These are phyloP conservation scores for Trichomonascus vanleenenianus DNA, from an alignment of 805 yeast species.

Conservation along the genomic window DNA sequence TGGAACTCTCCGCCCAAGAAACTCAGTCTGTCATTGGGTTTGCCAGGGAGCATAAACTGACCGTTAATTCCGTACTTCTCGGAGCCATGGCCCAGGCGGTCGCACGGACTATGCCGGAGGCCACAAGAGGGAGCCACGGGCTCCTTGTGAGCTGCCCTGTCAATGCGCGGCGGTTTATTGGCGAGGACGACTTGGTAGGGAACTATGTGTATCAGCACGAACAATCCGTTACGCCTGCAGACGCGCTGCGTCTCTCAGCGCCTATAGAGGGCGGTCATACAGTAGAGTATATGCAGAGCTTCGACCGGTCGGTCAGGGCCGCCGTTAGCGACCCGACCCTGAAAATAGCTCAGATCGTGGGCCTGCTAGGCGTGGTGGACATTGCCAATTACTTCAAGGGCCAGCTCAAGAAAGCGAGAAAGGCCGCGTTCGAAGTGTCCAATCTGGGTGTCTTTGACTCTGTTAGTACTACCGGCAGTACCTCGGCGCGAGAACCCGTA, in stretches of 20 bases:
- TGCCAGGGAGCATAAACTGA: constrained; percentile 2
- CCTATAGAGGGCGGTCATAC: background rate
- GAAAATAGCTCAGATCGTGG: constrained; percentile 4
- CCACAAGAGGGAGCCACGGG: background rate
- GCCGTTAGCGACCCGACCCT: no score
- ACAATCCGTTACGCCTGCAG: background rate
- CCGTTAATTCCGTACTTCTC: constrained; percentile 10
- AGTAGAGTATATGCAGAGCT: no score
- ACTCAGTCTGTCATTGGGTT: constrained; percentile 4
- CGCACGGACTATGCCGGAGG: background rate
- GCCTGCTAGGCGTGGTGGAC: constrained; percentile 11
- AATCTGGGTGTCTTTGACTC: constrained; percentile 13
- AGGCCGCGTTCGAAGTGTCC: constrained; percentile 13
- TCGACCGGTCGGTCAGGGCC: no score
- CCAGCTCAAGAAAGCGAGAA: constrained; percentile 3
- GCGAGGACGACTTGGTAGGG: constrained; percentile 6
- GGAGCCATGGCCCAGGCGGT: constrained; percentile 8
- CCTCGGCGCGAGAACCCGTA: background rate
- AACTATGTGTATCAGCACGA: constrained; percentile 9
- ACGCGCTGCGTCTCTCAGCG: background rate
- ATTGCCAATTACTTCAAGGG: constrained; percentile 7
- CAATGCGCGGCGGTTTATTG: constrained; percentile 11
- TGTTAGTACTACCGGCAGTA: no score
- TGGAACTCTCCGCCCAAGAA: constrained; percentile 2
- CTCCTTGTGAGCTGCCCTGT: constrained; percentile 9